These are phyloP conservation scores for Saturnispora quitensis DNA, from an alignment of 805 yeast species.

Conservation along the genomic window DNA sequence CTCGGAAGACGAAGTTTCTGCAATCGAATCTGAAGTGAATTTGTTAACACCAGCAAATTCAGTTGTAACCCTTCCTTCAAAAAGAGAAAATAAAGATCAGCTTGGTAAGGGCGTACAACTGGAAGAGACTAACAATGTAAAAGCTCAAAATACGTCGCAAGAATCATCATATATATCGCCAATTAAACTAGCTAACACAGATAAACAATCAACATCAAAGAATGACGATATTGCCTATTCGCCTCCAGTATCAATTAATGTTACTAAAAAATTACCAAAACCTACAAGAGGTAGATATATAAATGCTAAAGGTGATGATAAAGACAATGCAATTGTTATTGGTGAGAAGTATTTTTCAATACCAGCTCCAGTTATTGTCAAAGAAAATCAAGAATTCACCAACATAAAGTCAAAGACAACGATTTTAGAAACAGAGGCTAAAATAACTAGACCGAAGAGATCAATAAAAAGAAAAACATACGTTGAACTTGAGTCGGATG, in stretches of 20 bases:
- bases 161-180: conserved; percentile 6
- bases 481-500: not conserved
- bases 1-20: conserved; percentile 1
- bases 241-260: not conserved
- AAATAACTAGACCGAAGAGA: not conserved
- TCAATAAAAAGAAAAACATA: not conserved
- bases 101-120: not conserved
- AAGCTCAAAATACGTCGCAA: conserved; percentile 2
- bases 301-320: not conserved
- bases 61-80: not conserved
- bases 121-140: not conserved
- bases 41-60: not conserved
- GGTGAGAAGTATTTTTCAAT: not conserved
- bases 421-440: not conserved
- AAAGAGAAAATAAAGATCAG: not conserved
- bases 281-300: not conserved
- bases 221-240: not conserved
- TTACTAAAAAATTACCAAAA: not conserved
- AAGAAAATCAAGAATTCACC: not conserved
- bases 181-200: conserved; percentile 2
- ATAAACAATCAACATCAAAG: not conserved
- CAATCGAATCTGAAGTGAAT: not conserved
- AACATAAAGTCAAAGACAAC: not conserved
- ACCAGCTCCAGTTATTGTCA: not conserved
- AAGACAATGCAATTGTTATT: not conserved